phyloP scores from a whole-genome alignment of 164 flowering plant genomes.

The Tetracentron sinense region DNA sequence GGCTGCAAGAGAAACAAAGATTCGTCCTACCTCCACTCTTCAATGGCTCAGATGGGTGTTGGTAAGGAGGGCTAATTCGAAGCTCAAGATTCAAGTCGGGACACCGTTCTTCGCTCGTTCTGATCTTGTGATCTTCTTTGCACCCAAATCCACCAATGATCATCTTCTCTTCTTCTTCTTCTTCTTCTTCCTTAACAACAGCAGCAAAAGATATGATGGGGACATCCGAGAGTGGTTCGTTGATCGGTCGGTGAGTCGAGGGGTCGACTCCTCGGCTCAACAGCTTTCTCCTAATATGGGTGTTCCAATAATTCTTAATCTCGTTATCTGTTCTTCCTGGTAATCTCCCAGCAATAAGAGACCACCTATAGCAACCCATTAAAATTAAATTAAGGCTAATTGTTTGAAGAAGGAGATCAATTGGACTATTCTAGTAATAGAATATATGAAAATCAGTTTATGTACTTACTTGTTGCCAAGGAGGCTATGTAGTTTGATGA shows the following conservation, averaged over 20 bases:
- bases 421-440: conserved; percentile 1
- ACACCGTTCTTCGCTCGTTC: conserved; percentile 33
- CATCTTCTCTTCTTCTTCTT: conserved; percentile 30
- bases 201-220: conserved; percentile 46
- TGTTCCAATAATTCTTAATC: conserved; percentile 90
- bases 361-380: conserved; percentile 31
- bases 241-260: conserved; percentile 58
- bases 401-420: not conserved
- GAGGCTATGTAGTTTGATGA: conserved; percentile 89
- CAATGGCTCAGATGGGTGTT: conserved; percentile 20
- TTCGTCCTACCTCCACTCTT: conserved; percentile 28
- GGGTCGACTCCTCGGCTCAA: conserved; percentile 83
- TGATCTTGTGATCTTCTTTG: conserved; percentile 19
- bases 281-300: conserved; percentile 77
- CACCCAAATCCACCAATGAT: conserved; percentile 11
- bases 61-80: conserved; percentile 71
- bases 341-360: conserved; percentile 67
- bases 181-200: conserved; percentile 26
- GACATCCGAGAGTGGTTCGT: conserved; percentile 37
- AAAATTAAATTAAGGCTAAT: too few species aligned
- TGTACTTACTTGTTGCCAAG: conserved; percentile 88
- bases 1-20: conserved; percentile 64
- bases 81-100: conserved; percentile 86
- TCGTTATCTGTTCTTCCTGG: conserved; percentile 88
- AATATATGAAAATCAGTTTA: not conserved